Percentiles rank a stretch among this genome's conserved stretches.
These are phyloP conservation scores for Ceratobasidium sp. DNA, from an alignment of 1,284 basidiomycete species.

Conservation along the genomic window DNA sequence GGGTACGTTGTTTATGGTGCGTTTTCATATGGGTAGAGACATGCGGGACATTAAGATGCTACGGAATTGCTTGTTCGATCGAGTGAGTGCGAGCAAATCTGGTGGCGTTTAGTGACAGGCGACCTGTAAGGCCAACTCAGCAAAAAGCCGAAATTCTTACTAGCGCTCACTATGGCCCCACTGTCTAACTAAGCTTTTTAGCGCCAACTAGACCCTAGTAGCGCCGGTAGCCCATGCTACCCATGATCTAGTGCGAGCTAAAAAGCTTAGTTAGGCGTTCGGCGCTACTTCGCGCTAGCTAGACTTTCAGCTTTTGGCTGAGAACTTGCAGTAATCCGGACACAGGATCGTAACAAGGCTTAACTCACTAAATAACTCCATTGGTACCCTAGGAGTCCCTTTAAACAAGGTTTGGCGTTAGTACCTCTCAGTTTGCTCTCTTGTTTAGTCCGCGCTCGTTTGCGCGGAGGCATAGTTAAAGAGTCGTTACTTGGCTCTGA, in stretches of 20 bases:
- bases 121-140: not conserved
- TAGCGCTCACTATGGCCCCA: no score
- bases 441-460: not conserved
- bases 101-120: not conserved
- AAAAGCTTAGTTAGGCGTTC: no score
- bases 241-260: no score
- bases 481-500: no score
- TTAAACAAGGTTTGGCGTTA: not conserved
- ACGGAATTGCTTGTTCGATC: not conserved
- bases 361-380: not conserved
- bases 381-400: not conserved
- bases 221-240: no score
- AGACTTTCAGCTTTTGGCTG: no score
- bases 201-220: no score
- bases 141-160: no score
- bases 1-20: not conserved
- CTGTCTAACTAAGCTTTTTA: no score
- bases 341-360: no score
- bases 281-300: no score
- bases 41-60: not conserved
- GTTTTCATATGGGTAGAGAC: not conserved
- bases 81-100: not conserved
- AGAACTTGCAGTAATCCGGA: no score
- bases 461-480: not conserved
- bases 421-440: not conserved